Percentiles rank a stretch among this genome's conserved stretches.
phyloP scores from a whole-genome alignment of 768 basidiomycete genomes.

The Ramaria sp. region DNA sequence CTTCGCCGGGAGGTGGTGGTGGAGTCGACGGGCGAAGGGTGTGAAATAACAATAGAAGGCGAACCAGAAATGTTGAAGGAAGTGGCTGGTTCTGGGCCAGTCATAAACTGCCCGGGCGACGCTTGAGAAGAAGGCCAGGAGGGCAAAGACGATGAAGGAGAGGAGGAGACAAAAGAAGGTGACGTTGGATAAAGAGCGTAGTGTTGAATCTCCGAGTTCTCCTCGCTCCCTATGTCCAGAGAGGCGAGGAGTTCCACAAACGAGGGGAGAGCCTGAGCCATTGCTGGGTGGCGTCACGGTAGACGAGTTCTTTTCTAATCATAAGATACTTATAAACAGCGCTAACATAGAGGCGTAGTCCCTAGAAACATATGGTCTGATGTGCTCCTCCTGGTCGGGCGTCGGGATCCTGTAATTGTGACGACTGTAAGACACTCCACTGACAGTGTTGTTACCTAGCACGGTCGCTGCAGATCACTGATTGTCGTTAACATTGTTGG shows the following conservation, averaged over 20 bases:
- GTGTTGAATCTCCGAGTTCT: conserved; percentile 18
- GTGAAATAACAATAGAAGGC: conserved; percentile 1
- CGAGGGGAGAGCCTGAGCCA: conserved; percentile 64
- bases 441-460: conserved; percentile 1
- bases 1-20: not conserved
- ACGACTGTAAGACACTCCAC: too few species aligned
- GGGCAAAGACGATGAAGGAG: conserved; percentile 38
- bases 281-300: conserved; percentile 16
- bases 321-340: not conserved
- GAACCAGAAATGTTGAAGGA: not conserved
- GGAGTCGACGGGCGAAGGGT: not conserved
- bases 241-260: conserved; percentile 84
- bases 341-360: not conserved
- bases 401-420: too few species aligned
- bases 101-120: conserved; percentile 14
- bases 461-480: not conserved
- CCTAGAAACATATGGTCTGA: conserved; percentile 1
- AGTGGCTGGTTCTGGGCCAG: not conserved
- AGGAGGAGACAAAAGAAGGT: conserved; percentile 30
- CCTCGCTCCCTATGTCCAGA: conserved; percentile 54
- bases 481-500: conserved; percentile 1
- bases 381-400: too few species aligned
- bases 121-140: conserved; percentile 25
- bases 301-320: not conserved
- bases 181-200: conserved; percentile 18